phyloP scores from a whole-genome alignment of 2,329 filamentous ascomycete species.

The Microcera coccophila region DNA sequence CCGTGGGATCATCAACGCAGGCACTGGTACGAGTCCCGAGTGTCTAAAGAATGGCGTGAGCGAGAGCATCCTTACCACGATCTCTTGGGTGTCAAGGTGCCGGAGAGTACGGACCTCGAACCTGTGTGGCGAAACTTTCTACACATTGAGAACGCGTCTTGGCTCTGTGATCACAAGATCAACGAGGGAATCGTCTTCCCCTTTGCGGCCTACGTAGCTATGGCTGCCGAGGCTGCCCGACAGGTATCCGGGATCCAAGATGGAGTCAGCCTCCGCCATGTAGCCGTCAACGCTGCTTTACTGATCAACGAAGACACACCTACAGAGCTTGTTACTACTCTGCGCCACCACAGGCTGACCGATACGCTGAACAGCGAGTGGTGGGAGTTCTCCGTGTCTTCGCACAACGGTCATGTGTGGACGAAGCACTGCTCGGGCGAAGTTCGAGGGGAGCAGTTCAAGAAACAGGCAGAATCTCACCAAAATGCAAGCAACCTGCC shows the following conservation, averaged over 20 bases:
- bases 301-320: constrained; percentile 27
- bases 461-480: no score
- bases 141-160: constrained; percentile 30
- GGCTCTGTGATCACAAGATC: constrained; percentile 43
- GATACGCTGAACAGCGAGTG: constrained; percentile 22
- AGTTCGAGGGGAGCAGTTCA: no score
- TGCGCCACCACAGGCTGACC: constrained; percentile 25
- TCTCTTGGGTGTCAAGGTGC: constrained; percentile 17
- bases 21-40: constrained; percentile 7
- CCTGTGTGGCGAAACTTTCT: constrained; percentile 23
- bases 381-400: constrained; percentile 31
- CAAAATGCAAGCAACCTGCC: no score
- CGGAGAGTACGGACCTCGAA: constrained; percentile 16
- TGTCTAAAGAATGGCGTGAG: constrained; percentile 10
- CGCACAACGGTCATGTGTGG: constrained; percentile 20
- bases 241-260: constrained; percentile 12
- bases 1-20: constrained; percentile 21
- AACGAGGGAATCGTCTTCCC: constrained; percentile 41
- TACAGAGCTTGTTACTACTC: constrained; percentile 31
- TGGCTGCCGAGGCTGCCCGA: constrained; percentile 26
- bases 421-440: constrained; percentile 21
- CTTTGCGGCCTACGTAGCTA: constrained; percentile 35
- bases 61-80: constrained; percentile 10
- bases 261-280: constrained; percentile 27
- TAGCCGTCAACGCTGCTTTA: constrained; percentile 30